A percentile compares a stretch with the other conserved stretches of the same genome.
Conservation (phyloP, 768 basidiomycete species). For the Baorangia bicolor region DNA sequence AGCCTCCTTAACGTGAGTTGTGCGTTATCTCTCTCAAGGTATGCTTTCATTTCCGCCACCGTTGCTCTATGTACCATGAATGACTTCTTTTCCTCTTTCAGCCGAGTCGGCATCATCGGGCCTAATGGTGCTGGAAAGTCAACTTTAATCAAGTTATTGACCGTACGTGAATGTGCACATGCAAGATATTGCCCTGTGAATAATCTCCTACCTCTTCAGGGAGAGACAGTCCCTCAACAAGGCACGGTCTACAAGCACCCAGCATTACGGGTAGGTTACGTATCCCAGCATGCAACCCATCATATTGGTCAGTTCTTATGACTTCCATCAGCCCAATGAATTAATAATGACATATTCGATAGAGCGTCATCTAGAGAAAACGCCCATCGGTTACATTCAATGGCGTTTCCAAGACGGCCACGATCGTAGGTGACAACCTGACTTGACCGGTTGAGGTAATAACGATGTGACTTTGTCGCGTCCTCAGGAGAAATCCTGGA, state of each 20-base stretch:
- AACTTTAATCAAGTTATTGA: slow-evolving; percentile 91
- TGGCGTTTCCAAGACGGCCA: slow-evolving; percentile 99
- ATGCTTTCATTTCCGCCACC: slow-evolving; percentile 30
- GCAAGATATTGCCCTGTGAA: slow-evolving; percentile 7
- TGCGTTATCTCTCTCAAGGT: slow-evolving; percentile 91
- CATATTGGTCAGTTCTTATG: slow-evolving; percentile 64
- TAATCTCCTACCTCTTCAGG: slow-evolving; percentile 42
- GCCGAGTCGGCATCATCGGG: slow-evolving; percentile 88
- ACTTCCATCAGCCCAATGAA: slow-evolving; percentile 14
- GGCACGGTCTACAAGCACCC: slow-evolving; percentile 95
- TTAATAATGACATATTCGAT: slow-evolving; percentile 21
- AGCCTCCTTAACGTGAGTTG: slow-evolving; percentile 88
- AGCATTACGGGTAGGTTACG: slow-evolving; percentile 89
- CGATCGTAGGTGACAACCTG: slow-evolving; percentile 63
- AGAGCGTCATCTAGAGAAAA: slow-evolving; percentile 95
- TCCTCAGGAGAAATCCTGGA: slow-evolving; percentile 78
- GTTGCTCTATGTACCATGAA: slow-evolving; percentile 13
- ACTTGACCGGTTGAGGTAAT: slow-evolving; percentile 7
- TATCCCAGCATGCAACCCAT: slow-evolving; percentile 97
- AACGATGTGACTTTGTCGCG: slow-evolving; percentile 12
- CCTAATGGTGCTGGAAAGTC: slow-evolving; percentile 97
- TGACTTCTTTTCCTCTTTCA: slow-evolving; percentile 35
- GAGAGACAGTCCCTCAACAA: slow-evolving; percentile 89
- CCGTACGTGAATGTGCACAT: slow-evolving; percentile 45
- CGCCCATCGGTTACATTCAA: slow-evolving; percentile 94